Conservation (phyloP, 805 yeast genomes). For the Myxozyma udenii region DNA sequence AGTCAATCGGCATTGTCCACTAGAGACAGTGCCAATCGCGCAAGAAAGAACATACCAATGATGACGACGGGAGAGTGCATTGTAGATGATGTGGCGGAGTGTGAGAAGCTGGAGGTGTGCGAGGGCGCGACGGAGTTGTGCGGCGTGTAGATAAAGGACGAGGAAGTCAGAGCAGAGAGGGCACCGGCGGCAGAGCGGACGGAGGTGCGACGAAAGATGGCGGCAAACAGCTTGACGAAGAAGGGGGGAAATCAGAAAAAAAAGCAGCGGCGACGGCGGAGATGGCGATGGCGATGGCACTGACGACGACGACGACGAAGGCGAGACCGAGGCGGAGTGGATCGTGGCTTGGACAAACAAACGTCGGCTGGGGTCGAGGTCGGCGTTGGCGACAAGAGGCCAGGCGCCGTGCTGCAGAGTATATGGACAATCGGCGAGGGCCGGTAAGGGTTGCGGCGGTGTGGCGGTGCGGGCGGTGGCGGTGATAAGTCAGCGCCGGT, state of each 20-base stretch:
- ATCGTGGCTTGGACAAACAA: too few species aligned
- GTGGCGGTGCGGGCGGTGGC: neutral
- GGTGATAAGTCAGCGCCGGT: neutral
- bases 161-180: neutral
- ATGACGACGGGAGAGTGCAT: conserved; percentile 14
- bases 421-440: neutral
- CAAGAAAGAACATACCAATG: conserved; percentile 6
- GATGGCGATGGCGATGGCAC: neutral
- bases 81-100: neutral
- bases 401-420: too few species aligned
- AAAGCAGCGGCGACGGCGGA: neutral
- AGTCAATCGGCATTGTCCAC: too few species aligned
- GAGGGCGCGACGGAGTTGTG: neutral
- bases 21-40: neutral
- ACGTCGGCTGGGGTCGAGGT: too few species aligned
- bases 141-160: neutral
- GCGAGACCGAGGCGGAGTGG: conserved; percentile 1
- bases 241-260: neutral
- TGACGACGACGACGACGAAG: conserved; percentile 5
- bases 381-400: neutral
- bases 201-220: neutral
- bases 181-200: neutral
- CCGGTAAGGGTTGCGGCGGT: neutral
- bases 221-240: neutral
- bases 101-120: neutral